Evolutionary conservation across 106 monocot species (phyloP), one percentile per base, ranked within the genome.

Genomic region (Xerophyta viscosa): DNA sequence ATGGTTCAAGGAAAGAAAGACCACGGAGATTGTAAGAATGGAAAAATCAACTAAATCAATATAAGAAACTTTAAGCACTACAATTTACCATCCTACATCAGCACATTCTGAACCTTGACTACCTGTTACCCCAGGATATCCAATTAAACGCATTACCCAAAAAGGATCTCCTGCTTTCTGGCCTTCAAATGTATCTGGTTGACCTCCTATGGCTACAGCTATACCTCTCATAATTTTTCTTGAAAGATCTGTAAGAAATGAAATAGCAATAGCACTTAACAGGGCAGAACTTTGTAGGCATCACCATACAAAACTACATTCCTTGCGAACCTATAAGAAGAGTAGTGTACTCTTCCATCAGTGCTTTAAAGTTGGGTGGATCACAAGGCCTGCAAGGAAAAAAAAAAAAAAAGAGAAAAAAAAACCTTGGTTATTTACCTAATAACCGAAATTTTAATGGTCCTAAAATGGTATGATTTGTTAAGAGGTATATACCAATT

Each of bases 211-310:
- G 43, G 84, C 93, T 68, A 94, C 70, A 67, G 93, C 83, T 71
- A 94, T 88, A 54, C 93, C 93, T 19, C 72, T 72, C 88, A 94
- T 81, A 43, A 94, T 88, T 61, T 84, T 94, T 66, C 93, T 88
- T 52, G 88, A 77, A 63, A 94, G 65, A 31, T 94, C 93, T 94
- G 68, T 36, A 64, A 50, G 11, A 33, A 50, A n/a, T n/a, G 8
- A 44, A 4, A 36, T 11, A 6, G 5, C 5, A 11, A 6, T 5
- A 36, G 33, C 7, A 36, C 5, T 5, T 36, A 36, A 11, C 5
- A 5, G 5, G 33, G 11, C 5, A 11, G 5, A 36, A 6, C 7
- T 11, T 36, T 36, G 5, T 6, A 6, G 33, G 11, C 33, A 36
- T 6, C 11, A 36, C 33, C 5, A 11, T 36, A 36, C 11, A 36